Conservation (phyloP, 768 basidiomycete genomes). For the Amanita exitialis region DNA sequence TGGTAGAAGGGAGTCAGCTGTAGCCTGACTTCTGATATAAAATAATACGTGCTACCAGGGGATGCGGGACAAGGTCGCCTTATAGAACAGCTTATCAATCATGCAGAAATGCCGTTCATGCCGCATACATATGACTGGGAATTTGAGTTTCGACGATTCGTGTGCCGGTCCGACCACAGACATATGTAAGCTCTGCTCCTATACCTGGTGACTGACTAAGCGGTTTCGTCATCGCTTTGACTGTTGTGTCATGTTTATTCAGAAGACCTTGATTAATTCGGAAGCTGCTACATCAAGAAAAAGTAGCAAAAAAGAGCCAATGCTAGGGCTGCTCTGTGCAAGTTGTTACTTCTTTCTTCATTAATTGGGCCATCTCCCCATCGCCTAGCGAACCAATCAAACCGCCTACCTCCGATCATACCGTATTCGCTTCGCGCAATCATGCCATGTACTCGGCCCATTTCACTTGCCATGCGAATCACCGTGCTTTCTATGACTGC, state of each 20-base stretch:
- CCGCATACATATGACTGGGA: too few species aligned
- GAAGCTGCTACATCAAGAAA: too few species aligned
- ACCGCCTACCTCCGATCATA: constrained; percentile 26
- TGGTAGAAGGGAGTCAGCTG: too few species aligned
- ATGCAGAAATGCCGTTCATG: too few species aligned
- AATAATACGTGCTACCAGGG: too few species aligned
- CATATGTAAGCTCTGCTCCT: too few species aligned
- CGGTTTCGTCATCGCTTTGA: not conserved
- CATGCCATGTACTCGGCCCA: constrained; percentile 34
- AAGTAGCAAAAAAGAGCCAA: not conserved
- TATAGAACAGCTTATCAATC: too few species aligned
- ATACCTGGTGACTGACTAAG: too few species aligned
- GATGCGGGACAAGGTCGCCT: too few species aligned
- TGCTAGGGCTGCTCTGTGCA: constrained; percentile 11
- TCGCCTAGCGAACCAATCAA: constrained; percentile 47
- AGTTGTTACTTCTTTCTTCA: constrained; percentile 34
- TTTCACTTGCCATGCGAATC: constrained; percentile 41
- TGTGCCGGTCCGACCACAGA: too few species aligned
- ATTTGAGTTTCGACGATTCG: too few species aligned
- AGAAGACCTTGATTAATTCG: not conserved
- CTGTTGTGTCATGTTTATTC: not conserved
- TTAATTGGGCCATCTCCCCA: constrained; percentile 26
- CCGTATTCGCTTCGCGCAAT: constrained; percentile 31
- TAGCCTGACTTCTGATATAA: too few species aligned
- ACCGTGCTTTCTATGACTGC: constrained; percentile 41